Evolutionary conservation across 352 stramenopile genomes (phyloP).

Genomic region (Elongisporangium prolatum): DNA sequence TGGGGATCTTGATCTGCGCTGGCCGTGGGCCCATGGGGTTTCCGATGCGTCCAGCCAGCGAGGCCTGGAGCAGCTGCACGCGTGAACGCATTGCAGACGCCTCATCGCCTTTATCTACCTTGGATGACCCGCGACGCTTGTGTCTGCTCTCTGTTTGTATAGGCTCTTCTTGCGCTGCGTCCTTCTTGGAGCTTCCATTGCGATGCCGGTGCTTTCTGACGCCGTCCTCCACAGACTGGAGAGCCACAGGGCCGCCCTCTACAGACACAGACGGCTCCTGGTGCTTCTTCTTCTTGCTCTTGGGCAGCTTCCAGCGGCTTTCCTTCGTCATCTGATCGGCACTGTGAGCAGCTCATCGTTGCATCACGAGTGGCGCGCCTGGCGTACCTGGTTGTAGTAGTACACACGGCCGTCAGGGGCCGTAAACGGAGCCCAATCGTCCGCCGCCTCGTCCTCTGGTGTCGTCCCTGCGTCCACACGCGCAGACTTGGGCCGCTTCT

Average conservation of each 20-base stretch:
- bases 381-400: slow-evolving; percentile 58
- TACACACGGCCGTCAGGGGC: slow-evolving; percentile 53
- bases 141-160: slow-evolving; percentile 2
- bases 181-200: not conserved
- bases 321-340: slow-evolving; percentile 36
- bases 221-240: not conserved
- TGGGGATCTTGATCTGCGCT: slow-evolving; percentile 15
- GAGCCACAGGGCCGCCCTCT: not conserved
- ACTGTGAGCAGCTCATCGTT: not conserved
- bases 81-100: not conserved
- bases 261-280: not conserved
- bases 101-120: not conserved
- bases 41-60: slow-evolving; percentile 26
- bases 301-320: slow-evolving; percentile 56
- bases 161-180: slow-evolving; percentile 7
- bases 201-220: not conserved
- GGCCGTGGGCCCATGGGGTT: slow-evolving; percentile 9
- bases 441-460: slow-evolving; percentile 8
- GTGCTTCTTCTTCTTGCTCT: slow-evolving; percentile 10
- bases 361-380: too few relatives aligned
- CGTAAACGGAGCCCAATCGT: slow-evolving; percentile 45
- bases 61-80: slow-evolving; percentile 52
- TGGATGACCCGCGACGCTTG: slow-evolving; percentile 4
- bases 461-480: slow-evolving; percentile 4
- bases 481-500: slow-evolving; percentile 11